These are phyloP conservation scores for Fragilaria crotonensis DNA, from an alignment of 108 stramenopile genomes.

Conservation along the genomic window DNA sequence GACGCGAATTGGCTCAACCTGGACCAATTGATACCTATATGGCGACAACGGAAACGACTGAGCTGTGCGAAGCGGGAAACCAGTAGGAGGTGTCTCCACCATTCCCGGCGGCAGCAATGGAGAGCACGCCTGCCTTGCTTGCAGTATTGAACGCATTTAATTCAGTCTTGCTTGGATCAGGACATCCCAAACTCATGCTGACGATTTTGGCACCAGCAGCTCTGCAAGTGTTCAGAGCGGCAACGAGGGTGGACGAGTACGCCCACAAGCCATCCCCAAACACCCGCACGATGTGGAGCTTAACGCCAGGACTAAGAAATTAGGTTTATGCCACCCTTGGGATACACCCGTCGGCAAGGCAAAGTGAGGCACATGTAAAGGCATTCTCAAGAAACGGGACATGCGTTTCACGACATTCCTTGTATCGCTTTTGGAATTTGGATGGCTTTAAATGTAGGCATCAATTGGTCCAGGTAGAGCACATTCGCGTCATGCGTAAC, in stretches of 20 bases:
- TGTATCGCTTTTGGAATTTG: too few relatives aligned
- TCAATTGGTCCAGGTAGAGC: conserved; percentile 7
- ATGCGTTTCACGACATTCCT: too few relatives aligned
- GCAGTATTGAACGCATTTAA: conserved; percentile 17
- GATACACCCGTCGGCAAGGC: too few relatives aligned
- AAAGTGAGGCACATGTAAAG: too few relatives aligned
- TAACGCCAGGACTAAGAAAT: too few relatives aligned
- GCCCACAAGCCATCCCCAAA: conserved; percentile 23
- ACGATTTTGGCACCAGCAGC: conserved; percentile 40
- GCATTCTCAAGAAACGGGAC: too few relatives aligned
- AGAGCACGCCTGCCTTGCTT: conserved; percentile 45
- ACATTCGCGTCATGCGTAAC: conserved; percentile 7
- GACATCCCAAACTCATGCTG: conserved; percentile 41
- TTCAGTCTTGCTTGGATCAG: too few relatives aligned
- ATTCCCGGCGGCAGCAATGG: conserved; percentile 65
- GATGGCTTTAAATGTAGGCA: too few relatives aligned
- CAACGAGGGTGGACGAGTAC: conserved; percentile 19
- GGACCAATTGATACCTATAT: conserved; percentile 11
- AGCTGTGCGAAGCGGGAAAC: conserved; percentile 40
- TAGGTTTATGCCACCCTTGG: too few relatives aligned
- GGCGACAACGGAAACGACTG: conserved; percentile 53
- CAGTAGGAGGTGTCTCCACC: conserved; percentile 10
- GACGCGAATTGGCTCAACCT: background rate
- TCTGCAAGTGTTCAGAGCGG: conserved; percentile 33
- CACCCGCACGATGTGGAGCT: conserved; percentile 54